Evolutionary conservation across 257 asterid genomes (phyloP), one percentile per base, ranked within the genome.

Genomic region (Jaltomata sinuosa): DNA sequence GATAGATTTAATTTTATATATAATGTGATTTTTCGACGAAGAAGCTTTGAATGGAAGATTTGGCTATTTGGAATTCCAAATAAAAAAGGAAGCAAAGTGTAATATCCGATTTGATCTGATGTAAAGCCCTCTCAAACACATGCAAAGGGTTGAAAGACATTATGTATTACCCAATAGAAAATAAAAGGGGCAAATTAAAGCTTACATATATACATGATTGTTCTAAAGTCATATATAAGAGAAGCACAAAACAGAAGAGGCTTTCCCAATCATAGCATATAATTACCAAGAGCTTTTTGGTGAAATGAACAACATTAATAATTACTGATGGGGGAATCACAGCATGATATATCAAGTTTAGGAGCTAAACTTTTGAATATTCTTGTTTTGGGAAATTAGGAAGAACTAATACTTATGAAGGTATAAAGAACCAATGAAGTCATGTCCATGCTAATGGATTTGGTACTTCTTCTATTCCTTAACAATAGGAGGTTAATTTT

Each of bases 261-360:
- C 85, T 83, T 79, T 85, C 64, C 69, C 82, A 88, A 77, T 84
- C 42, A 77, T 86, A 27, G 55, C 74, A 9, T 49, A 36, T 76
- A 47, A 53, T 87, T 64, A 59, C 53, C 15, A 67, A 38, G 22
- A 62, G 68, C 47, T 25, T 19, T 61, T 16, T 61, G 71, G 53
- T 77, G 14, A 25, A 31, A 42, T 61, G 38, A 25, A 36, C 14
- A 38, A 4, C 31, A 34, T 12, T 18, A 31, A 49, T 54, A 38
- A 31, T 57, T 42, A 71, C 38, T 25, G 9, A 80, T 22, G 36
- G 21, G 82, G 82, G 34, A 22, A 82, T 85, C 34, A 49, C 42
- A 64, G 16, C 31, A 62, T 84, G 25, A 29, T 12, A 31, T 38
- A 19, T 34, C 31, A 54, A 64, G 71, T 57, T 78, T 84, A 18